Conservation (phyloP, 371 early-diverging fungal species). For the Mucor plumbeus region DNA sequence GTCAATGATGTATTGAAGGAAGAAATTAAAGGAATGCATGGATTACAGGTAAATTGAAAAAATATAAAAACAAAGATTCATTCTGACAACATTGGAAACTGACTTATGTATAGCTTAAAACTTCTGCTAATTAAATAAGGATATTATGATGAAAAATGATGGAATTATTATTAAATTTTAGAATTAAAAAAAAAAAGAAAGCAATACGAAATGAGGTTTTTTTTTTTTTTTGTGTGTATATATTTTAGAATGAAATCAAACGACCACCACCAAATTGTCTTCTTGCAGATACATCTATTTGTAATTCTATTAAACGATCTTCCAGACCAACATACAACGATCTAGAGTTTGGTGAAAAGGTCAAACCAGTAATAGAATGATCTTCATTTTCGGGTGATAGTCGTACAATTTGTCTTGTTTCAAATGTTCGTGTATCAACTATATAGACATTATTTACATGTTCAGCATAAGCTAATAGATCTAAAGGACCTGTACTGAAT, state of each 20-base stretch:
- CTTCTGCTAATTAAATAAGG: slow-evolving; percentile 13
- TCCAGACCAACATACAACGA: slow-evolving; percentile 36
- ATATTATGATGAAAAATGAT: slow-evolving; percentile 1
- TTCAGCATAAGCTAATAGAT: slow-evolving; percentile 81
- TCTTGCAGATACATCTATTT: slow-evolving; percentile 23
- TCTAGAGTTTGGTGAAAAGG: slow-evolving; percentile 32
- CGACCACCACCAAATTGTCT: slow-evolving; percentile 30
- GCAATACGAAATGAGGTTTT: background rate
- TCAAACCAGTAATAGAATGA: slow-evolving; percentile 37
- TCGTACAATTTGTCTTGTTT: slow-evolving; percentile 64
- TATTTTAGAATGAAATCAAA: background rate
- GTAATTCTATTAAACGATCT: slow-evolving; percentile 28
- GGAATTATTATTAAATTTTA: background rate
- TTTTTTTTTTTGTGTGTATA: background rate
- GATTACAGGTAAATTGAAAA: slow-evolving; percentile 64
- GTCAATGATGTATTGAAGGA: slow-evolving; percentile 87
- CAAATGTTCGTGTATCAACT: slow-evolving; percentile 83
- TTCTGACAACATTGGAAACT: background rate
- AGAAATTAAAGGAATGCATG: slow-evolving; percentile 93
- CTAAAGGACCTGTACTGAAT: slow-evolving; percentile 79
- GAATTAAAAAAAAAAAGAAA: background rate
- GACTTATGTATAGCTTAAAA: background rate
- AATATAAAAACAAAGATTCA: background rate
- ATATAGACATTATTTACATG: slow-evolving; percentile 80
- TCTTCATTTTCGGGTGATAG: slow-evolving; percentile 47